Percentiles rank a stretch among this genome's conserved stretches.
Conservation (phyloP, 495 filamentous ascomycete genomes). For the Terfezia boudieri region DNA sequence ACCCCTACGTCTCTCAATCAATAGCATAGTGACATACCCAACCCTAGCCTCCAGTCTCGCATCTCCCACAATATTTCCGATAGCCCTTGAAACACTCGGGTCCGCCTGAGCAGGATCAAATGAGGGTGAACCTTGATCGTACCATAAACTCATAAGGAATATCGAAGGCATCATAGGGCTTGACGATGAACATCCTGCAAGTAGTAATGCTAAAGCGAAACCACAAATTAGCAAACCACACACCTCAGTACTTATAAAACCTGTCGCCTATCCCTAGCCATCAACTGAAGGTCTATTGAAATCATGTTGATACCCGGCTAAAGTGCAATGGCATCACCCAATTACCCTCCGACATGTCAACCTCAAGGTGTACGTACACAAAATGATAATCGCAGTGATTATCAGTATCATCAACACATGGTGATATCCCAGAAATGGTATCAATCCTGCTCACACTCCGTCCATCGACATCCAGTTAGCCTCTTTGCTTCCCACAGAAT, state of each 20-base stretch:
- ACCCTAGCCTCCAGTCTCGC: slow-evolving; percentile 47
- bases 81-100: slow-evolving; percentile 27
- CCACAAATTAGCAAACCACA: slow-evolving; percentile 1
- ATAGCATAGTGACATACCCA: slow-evolving; percentile 31
- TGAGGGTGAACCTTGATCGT: slow-evolving; percentile 11
- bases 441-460: slow-evolving; percentile 34
- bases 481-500: neutral
- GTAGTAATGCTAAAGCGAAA: slow-evolving; percentile 38
- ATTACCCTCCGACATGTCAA: neutral
- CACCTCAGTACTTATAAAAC: neutral
- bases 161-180: slow-evolving; percentile 55
- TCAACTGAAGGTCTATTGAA: too few species aligned
- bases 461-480: neutral
- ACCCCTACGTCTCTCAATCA: slow-evolving; percentile 1
- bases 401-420: slow-evolving; percentile 97
- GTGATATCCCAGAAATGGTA: slow-evolving; percentile 94
- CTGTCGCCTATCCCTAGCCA: neutral
- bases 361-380: slow-evolving; percentile 40
- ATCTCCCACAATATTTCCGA: slow-evolving; percentile 46
- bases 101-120: slow-evolving; percentile 18
- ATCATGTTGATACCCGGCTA: neutral
- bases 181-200: slow-evolving; percentile 59
- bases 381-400: slow-evolving; percentile 74
- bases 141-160: slow-evolving; percentile 38
- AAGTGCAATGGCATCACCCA: neutral